Percentiles rank a stretch among this genome's conserved stretches.
Evolutionary conservation across 352 stramenopile genomes (phyloP).

Genomic region (Phytophthora colocasiae): DNA sequence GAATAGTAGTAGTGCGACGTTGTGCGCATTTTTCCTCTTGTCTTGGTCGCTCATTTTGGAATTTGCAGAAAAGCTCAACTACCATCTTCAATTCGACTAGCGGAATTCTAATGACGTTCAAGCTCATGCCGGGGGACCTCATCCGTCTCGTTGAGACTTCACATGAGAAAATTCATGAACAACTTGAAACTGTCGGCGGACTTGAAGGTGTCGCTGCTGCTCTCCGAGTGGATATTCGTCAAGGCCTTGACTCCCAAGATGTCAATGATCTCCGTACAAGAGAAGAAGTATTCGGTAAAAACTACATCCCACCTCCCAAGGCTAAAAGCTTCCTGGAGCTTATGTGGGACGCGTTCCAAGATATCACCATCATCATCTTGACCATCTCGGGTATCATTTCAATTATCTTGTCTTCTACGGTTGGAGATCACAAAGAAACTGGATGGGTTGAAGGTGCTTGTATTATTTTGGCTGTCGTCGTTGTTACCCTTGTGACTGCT

Average conservation of each 20-base stretch:
- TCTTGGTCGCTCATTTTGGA: conserved; percentile 3
- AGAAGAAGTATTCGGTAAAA: conserved; percentile 60
- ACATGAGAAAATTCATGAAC: conserved; percentile 49
- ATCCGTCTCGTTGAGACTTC: conserved; percentile 71
- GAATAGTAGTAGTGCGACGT: conserved; percentile 4
- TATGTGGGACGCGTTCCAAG: conserved; percentile 90
- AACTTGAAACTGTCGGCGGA: conserved; percentile 46
- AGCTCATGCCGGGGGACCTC: conserved; percentile 55
- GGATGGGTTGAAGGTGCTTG: conserved; percentile 90
- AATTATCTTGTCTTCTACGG: conserved; percentile 65
- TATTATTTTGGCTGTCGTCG: conserved; percentile 88
- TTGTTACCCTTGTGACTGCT: conserved; percentile 88
- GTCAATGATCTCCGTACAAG: conserved; percentile 39
- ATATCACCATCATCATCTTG: conserved; percentile 91
- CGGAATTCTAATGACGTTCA: conserved; percentile 38
- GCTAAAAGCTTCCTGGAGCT: conserved; percentile 71
- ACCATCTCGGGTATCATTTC: conserved; percentile 82
- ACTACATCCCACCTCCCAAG: conserved; percentile 61
- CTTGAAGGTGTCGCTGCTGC: conserved; percentile 53
- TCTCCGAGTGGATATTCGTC: conserved; percentile 49
- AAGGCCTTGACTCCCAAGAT: conserved; percentile 55
- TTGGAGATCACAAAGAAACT: conserved; percentile 53
- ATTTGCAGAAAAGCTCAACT: conserved; percentile 1
- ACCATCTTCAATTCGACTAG: conserved; percentile 1
- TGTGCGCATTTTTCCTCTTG: conserved; percentile 1